These are phyloP conservation scores for Plasmodium reichenowi DNA, from an alignment of 169 alveolate species.

Conservation along the genomic window DNA sequence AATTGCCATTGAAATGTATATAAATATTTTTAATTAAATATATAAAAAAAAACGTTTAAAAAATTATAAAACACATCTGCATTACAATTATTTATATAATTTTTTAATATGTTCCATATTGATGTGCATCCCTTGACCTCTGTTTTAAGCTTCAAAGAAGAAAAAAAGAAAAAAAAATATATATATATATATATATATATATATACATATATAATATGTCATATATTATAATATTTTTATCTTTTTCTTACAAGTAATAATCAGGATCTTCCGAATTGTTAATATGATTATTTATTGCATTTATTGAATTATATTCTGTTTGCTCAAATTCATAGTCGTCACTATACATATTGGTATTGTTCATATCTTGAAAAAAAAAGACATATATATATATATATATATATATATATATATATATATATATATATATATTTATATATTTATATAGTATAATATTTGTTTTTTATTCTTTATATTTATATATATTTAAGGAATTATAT, in stretches of 20 bases:
- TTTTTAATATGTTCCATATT: conserved; percentile 59
- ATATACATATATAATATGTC: neutral
- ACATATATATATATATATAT: conserved; percentile 8
- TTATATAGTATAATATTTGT: neutral
- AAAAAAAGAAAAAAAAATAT: conserved; percentile 21
- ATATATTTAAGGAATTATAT: too few species aligned
- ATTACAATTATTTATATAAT: neutral
- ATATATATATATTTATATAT: neutral
- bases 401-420: neutral
- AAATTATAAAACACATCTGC: neutral
- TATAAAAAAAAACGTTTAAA: neutral
- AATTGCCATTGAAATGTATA: neutral
- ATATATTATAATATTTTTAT: neutral
- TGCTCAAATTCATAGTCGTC: conserved; percentile 64
- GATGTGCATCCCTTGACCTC: conserved; percentile 33
- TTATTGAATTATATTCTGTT: conserved; percentile 27
- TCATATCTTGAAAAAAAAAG: conserved; percentile 31
- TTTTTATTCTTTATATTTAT: too few species aligned
- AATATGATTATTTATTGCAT: conserved; percentile 34
- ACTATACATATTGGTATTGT: conserved; percentile 32
- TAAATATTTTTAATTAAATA: neutral
- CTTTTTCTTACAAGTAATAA: conserved; percentile 58
- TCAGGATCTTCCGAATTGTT: conserved; percentile 73
- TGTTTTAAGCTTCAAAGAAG: conserved; percentile 43
- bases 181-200: conserved; percentile 8